These are phyloP conservation scores for Cenchrus purpureus DNA, from an alignment of 176 grass and related monocot genomes.

Conservation along the genomic window DNA sequence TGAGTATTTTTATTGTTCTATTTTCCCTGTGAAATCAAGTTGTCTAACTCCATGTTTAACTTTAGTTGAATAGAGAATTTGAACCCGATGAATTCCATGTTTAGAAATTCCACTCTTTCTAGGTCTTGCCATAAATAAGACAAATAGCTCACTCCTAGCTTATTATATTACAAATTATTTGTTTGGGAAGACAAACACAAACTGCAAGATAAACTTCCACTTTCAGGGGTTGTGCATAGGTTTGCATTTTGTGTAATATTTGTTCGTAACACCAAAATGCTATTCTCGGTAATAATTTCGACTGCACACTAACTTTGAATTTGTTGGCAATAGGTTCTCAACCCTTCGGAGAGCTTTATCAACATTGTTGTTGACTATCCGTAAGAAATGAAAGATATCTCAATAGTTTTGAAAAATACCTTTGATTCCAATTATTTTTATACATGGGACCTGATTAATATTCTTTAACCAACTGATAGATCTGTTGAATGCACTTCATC, in stretches of 20 bases:
- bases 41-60: not conserved
- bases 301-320: not conserved
- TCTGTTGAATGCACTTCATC: slow-evolving; percentile 66
- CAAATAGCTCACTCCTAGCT: not conserved
- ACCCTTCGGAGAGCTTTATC: slow-evolving; percentile 47
- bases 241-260: not conserved
- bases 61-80: not conserved
- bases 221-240: not conserved
- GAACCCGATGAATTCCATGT: not conserved
- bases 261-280: not conserved
- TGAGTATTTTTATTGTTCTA: not conserved
- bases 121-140: not conserved
- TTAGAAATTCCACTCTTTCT: not conserved
- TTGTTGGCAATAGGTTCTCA: slow-evolving; percentile 40
- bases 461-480: slow-evolving; percentile 27
- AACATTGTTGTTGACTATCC: slow-evolving; percentile 52
- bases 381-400: slow-evolving; percentile 32
- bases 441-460: not conserved
- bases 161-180: not conserved
- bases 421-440: not conserved
- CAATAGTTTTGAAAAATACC: not conserved
- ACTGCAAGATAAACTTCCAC: not conserved
- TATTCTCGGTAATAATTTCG: not conserved
- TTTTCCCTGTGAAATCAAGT: not conserved
- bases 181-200: not conserved